Evolutionary conservation across 352 stramenopile species (phyloP), one percentile per base, ranked within the genome.

Genomic region (Phytopythium oedochilum): DNA sequence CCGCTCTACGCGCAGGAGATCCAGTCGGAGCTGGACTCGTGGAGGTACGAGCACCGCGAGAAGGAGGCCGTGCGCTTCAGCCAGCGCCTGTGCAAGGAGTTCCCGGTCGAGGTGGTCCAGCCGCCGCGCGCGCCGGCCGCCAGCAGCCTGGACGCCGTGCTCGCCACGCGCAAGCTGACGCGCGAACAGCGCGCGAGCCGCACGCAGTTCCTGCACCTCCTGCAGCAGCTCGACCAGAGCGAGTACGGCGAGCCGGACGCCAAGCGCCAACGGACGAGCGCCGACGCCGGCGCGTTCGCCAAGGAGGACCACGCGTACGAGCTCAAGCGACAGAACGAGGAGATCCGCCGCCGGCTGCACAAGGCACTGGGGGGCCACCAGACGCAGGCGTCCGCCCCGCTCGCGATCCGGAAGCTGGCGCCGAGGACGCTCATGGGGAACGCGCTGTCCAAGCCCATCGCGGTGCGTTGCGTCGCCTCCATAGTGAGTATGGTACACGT

Each of bases 61-160:
- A 63, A 58, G 23, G 77, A 89, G 66, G 78, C 81, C 23, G 57
- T 60, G 53, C 60, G 26, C 28, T 64, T 86, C 64, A 89, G 73
- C 67, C 66, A 63, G 17, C 60, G 64, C 20, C 59, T 92, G 43
- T 59, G 60, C 28, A 45, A 46, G 25, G 62, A 82, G 29, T 79
- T 71, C 57, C 75, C 81, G 11, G 49, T 79, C 36, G 61, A 71
- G 53, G 48, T 85, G n/a, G 61, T 70, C 20, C 50, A 61, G 28
- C 55, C 75, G 15, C 44, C 64, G 29, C 25, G 52, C n/a, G 15
- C 15, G 12, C 26, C 60, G 5, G n/a, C 43, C 5, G 32, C n/a
- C 14, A 22, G 7, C 0, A 26, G 46, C 34, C 22, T 53, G 23
- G 53, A 46, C 26, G 20, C 36, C 29, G 25, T 38, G 36, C 48